phyloP scores from a whole-genome alignment of 805 yeast species.

The Kuraishia ogatae region DNA sequence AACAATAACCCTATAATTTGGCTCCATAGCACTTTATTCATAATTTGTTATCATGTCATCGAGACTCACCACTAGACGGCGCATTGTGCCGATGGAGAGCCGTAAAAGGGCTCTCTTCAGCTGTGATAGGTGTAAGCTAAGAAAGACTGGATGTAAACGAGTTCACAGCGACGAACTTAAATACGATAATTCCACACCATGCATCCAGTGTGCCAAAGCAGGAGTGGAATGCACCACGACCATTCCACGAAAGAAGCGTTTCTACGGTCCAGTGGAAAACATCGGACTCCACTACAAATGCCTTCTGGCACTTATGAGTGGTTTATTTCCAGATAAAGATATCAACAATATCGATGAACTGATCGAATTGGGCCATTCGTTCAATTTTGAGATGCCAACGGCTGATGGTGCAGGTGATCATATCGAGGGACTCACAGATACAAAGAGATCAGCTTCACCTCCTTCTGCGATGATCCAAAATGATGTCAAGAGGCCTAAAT shows the following conservation, averaged over 20 bases:
- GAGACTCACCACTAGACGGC: background rate
- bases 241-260: slow-evolving; percentile 31
- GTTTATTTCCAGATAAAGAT: slow-evolving; percentile 35
- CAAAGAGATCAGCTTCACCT: background rate
- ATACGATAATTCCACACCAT: slow-evolving; percentile 30
- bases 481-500: background rate
- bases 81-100: background rate
- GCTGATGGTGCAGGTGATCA: slow-evolving; percentile 4
- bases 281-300: slow-evolving; percentile 34
- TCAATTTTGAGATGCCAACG: slow-evolving; percentile 26
- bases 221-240: slow-evolving; percentile 31
- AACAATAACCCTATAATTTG: no score
- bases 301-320: slow-evolving; percentile 26
- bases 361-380: slow-evolving; percentile 25
- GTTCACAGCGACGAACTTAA: slow-evolving; percentile 19
- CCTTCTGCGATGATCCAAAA: background rate
- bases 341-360: slow-evolving; percentile 32
- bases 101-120: slow-evolving; percentile 28
- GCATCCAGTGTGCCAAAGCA: slow-evolving; percentile 27
- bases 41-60: no score
- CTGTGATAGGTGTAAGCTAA: slow-evolving; percentile 36
- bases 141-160: slow-evolving; percentile 34
- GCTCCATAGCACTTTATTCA: no score
- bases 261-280: slow-evolving; percentile 32
- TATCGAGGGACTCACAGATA: background rate